A percentile compares a stretch with the other conserved stretches of the same genome.
Evolutionary conservation across 169 alveolate genomes (phyloP).

Genomic region (Theileria orientalis): DNA sequence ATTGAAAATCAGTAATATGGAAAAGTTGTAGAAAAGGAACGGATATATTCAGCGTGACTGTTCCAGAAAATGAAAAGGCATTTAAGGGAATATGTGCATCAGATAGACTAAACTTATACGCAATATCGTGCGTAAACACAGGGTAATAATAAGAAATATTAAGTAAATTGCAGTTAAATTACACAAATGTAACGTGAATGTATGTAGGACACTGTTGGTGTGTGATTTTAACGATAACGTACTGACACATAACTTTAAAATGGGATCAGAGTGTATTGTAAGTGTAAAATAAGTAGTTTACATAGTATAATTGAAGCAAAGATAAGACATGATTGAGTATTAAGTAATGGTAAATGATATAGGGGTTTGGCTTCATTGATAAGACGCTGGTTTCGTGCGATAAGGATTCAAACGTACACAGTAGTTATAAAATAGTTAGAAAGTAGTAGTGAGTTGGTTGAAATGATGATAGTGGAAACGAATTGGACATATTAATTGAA

Average conservation of each 20-base stretch:
- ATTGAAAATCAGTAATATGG: no score
- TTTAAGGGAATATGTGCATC: conserved; percentile 28
- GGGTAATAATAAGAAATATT: conserved; percentile 20
- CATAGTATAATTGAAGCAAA: no score
- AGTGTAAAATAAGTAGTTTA: background rate
- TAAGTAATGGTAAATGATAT: background rate
- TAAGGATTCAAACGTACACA: conserved; percentile 40
- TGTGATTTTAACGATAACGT: conserved; percentile 44
- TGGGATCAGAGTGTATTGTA: conserved; percentile 45
- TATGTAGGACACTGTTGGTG: conserved; percentile 16
- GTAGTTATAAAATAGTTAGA: background rate
- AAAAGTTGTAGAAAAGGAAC: background rate
- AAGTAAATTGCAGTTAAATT: background rate
- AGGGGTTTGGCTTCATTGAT: conserved; percentile 54
- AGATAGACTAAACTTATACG: background rate
- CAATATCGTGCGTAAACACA: conserved; percentile 27
- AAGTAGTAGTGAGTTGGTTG: no score
- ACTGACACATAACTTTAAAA: conserved; percentile 53
- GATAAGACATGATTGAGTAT: no score
- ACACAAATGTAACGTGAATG: background rate
- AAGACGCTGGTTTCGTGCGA: conserved; percentile 51
- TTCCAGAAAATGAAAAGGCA: conserved; percentile 32
- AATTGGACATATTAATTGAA: no score
- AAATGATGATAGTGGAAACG: no score
- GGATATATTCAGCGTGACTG: conserved; percentile 26